Evolutionary conservation across 306 rosid species (phyloP), one percentile per base, ranked within the genome.

Genomic region (Sesbania bispinosa): DNA sequence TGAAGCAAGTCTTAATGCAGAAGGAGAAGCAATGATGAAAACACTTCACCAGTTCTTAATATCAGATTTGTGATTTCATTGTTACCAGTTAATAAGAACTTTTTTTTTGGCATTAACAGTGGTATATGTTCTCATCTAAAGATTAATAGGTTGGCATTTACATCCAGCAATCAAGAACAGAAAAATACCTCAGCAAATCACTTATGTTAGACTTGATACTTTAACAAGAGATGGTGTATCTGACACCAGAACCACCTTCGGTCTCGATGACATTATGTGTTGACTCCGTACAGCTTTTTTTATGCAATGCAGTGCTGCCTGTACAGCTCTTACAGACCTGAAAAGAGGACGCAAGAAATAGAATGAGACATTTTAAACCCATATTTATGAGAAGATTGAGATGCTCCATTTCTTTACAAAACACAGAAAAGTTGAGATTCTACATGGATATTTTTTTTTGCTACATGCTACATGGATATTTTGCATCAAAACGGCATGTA

Each of bases 241-340:
- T 2, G 98, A 94, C 61, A 89, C 96, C 53, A 90, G 27, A 63
- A 91, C 95, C 74, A 94, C 88, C 83, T 72, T 83, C 61, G 98
- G 91, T 50, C 82, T 90, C 1, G 89, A 73, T 2, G 89, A 73
- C 19, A 18, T 38, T 30, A 69, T 77, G 52, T 75, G 77, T 48
- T 62, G 85, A 73, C 67, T 74, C 62, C 35, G 39, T 41, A 82
- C 52, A 30, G 90, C 89, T 64, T 87, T 94, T 77, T 62, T 85
- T 3, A 86, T 48, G 79, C 98, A 94, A 57, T 33, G 87, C 76
- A 91, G 42, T 57, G 96, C 96, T 3, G 96, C 95, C 83, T 82
- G 87, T 39, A 82, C 54, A 58, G 93, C 96, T 87, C 98, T 80
- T 48, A 86, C 83, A 10, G 95, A 76, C 83, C 98, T 93, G 87